Base-by-base conservation (phyloP, 352 stramenopile genomes). In the Phytopythium mirpurense region DNA sequence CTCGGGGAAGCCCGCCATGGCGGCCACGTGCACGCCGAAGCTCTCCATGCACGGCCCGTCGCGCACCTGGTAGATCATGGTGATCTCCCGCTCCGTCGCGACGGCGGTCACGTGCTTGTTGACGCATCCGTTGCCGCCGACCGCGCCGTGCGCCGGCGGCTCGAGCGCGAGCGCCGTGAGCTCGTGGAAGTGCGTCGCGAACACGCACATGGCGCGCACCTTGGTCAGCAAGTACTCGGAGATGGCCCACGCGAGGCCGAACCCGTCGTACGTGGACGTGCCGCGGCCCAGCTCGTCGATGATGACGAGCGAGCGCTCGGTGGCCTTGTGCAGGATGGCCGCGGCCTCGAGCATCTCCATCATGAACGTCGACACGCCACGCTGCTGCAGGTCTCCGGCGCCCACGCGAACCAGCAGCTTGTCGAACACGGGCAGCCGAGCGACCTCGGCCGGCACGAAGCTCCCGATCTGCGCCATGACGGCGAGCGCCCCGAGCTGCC, bases 131-230 rank as follows among this genome's bases (percentile, higher is more conserved):
- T n/a, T 34, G 15, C 41, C 16, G 41, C 36, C n/a, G 37, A 19
- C 37, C 37, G 19, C 19, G 12, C 11, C 34, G 34, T 85, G 56
- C 18, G 63, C 29, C 31, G 64, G 36, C 50, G 89, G 60, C 16
- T 88, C 81, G 23, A 94, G 68, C 58, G 88, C 73, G n/a, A 99
- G 67, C 16, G 80, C 83, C 34, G 97, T 99, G 32, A 99, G 77
- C 68, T 99, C 98, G 75, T 99, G 97, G 63, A 99, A 99, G 73
- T 99, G 98, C 21, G 98, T 99, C 8, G 98, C 97, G 78, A 99
- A 99, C 32, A 93, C 63, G 49, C 78, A 89, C 67, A 90, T 79
- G 2, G 79, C 71, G 37, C 76, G 70, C 21, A 99, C 85, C 56
- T 98, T 92, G 11, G 84, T 77, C 29, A 98, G 73, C 19, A 99